phyloP scores from a whole-genome alignment of 345 rosid species.

The Eucalyptus decipiens region DNA sequence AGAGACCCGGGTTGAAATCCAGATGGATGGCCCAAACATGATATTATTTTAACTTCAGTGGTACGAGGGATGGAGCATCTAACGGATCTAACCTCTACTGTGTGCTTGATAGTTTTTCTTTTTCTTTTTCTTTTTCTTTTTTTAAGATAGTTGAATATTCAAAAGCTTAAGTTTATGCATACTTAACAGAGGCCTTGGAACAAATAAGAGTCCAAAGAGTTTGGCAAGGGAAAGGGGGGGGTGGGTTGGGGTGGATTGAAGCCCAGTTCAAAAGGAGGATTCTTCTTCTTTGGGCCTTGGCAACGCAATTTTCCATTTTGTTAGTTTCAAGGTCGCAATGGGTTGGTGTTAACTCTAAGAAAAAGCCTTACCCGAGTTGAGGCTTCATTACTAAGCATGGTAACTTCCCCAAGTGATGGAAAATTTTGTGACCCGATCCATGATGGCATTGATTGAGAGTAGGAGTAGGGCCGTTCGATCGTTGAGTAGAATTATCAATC shows the following conservation, averaged over 20 bases:
- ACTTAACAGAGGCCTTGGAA: too few relatives aligned
- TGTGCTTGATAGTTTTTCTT: background rate
- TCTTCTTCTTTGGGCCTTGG: too few relatives aligned
- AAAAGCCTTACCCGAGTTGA: background rate
- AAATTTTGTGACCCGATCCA: background rate
- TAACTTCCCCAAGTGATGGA: background rate
- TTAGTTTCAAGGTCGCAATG: too few relatives aligned
- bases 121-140: too few relatives aligned
- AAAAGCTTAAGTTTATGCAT: too few relatives aligned
- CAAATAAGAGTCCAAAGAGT: too few relatives aligned
- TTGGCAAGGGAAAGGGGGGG: too few relatives aligned
- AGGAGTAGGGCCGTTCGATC: background rate
- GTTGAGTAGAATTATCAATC: background rate
- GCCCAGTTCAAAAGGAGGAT: too few relatives aligned
- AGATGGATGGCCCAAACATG: background rate
- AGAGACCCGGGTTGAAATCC: background rate
- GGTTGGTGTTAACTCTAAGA: fast-evolving
- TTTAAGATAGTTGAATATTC: background rate
- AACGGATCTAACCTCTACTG: too few relatives aligned
- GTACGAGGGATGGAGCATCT: background rate
- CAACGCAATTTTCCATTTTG: too few relatives aligned
- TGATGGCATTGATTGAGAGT: background rate
- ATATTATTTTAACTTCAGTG: background rate
- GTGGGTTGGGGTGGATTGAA: too few relatives aligned
- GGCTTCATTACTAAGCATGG: too few relatives aligned